Percentiles rank a stretch among this genome's conserved stretches.
Conservation (phyloP, 352 stramenopile genomes). For the Phytophthora tentaculata region DNA sequence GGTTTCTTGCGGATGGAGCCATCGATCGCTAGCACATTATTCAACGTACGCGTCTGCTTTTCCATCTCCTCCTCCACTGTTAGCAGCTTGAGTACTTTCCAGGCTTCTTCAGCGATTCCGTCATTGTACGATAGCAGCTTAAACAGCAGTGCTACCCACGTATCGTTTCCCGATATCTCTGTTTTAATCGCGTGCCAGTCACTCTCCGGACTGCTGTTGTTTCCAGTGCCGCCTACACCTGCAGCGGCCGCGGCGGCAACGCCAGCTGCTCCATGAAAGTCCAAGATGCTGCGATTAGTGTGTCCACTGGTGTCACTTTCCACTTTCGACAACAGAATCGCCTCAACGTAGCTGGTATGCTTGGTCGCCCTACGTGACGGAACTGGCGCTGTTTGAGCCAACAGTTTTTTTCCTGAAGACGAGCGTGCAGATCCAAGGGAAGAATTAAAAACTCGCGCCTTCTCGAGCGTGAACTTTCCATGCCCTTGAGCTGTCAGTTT, state of each 20-base stretch:
- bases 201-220: conserved; percentile 52
- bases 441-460: conserved; percentile 57
- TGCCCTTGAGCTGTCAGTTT: conserved; percentile 75
- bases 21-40: conserved; percentile 70
- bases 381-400: conserved; percentile 37
- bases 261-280: conserved; percentile 43
- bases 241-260: conserved; percentile 32
- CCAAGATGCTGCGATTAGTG: conserved; percentile 47
- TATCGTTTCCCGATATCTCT: conserved; percentile 61
- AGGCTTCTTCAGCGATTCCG: conserved; percentile 72
- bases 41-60: conserved; percentile 73
- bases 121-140: conserved; percentile 51
- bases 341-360: conserved; percentile 55
- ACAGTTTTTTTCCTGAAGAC: conserved; percentile 27
- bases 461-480: conserved; percentile 74
- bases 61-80: conserved; percentile 69
- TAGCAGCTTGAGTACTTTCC: conserved; percentile 80
- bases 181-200: conserved; percentile 78
- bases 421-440: conserved; percentile 14
- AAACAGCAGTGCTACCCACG: conserved; percentile 53
- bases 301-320: conserved; percentile 71
- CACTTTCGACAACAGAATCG: conserved; percentile 64
- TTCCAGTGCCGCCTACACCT: conserved; percentile 39
- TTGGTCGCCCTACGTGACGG: conserved; percentile 31
- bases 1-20: conserved; percentile 58